Percentiles rank a stretch among this genome's conserved stretches.
phyloP scores from a whole-genome alignment of 352 stramenopile genomes.

The Elongisporangium undulatum region DNA sequence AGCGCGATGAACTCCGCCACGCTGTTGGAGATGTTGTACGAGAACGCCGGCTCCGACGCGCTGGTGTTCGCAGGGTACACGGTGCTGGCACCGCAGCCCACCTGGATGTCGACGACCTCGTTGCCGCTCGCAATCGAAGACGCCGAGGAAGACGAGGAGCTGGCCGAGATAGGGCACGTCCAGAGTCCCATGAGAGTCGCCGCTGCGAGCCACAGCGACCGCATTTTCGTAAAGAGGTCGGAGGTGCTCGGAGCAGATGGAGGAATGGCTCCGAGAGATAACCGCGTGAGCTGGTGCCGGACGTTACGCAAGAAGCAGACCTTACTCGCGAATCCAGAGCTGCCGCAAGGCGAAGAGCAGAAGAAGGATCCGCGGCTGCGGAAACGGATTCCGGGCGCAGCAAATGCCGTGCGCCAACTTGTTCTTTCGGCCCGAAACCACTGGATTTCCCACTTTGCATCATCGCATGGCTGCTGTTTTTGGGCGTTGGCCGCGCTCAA shows the following conservation, averaged over 20 bases:
- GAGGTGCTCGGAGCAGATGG: background rate
- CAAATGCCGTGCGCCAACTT: background rate
- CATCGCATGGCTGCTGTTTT: background rate
- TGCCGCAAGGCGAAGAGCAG: background rate
- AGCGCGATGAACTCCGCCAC: slow-evolving; percentile 53
- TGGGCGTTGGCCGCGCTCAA: background rate
- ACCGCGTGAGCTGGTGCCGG: background rate
- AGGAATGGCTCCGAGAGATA: background rate
- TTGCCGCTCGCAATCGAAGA: slow-evolving; percentile 7
- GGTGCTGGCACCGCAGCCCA: slow-evolving; percentile 22
- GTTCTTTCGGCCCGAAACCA: background rate
- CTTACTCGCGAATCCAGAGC: background rate
- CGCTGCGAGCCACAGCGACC: background rate
- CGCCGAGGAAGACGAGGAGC: slow-evolving; percentile 2
- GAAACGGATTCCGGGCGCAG: background rate
- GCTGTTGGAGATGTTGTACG: slow-evolving; percentile 36
- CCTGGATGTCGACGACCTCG: slow-evolving; percentile 19
- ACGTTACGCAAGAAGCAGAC: background rate
- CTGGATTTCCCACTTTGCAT: background rate
- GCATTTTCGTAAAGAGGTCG: background rate
- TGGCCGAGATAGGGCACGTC: background rate
- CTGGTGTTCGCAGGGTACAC: slow-evolving; percentile 21
- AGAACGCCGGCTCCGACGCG: slow-evolving; percentile 22
- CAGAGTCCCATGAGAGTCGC: background rate
- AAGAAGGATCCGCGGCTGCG: background rate